Conservation (phyloP, 2,329 filamentous ascomycete genomes). For the Pseudocercospora ulei region DNA sequence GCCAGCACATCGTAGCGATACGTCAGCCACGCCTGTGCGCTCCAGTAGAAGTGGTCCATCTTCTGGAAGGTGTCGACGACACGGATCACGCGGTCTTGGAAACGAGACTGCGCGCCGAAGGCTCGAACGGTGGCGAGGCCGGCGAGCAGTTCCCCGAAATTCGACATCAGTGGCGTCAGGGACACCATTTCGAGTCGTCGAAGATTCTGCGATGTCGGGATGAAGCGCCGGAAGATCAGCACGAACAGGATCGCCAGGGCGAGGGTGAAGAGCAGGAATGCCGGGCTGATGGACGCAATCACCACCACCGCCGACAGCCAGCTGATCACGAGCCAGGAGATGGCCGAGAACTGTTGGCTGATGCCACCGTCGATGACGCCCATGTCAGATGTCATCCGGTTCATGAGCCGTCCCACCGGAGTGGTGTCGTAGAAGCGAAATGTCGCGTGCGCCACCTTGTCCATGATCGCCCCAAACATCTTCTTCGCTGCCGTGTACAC, state of each 20-base stretch:
- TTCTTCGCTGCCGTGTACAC: conserved; percentile 66
- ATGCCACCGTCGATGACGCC: conserved; percentile 83
- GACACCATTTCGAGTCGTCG: conserved; percentile 83
- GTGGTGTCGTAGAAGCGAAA: conserved; percentile 90
- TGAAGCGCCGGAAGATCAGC: conserved; percentile 62
- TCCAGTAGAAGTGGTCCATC: conserved; percentile 94
- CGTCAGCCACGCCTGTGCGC: conserved; percentile 72
- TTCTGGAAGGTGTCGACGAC: conserved; percentile 85
- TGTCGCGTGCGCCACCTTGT: conserved; percentile 64
- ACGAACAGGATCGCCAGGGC: conserved; percentile 59
- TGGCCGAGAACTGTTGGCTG: conserved; percentile 59
- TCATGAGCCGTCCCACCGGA: conserved; percentile 82
- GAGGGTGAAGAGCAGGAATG: conserved; percentile 64
- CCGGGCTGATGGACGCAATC: conserved; percentile 67
- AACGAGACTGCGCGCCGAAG: conserved; percentile 66
- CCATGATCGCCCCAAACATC: conserved; percentile 64
- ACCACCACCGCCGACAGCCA: conserved; percentile 66
- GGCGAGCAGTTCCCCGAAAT: conserved; percentile 79
- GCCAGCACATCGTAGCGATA: conserved; percentile 68
- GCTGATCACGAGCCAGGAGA: conserved; percentile 59
- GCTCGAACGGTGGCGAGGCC: conserved; percentile 79
- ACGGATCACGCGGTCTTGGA: conserved; percentile 67
- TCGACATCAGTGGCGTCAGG: conserved; percentile 77
- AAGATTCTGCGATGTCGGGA: conserved; percentile 74
- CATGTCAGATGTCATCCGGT: conserved; percentile 81